phyloP scores from a whole-genome alignment of 2,329 filamentous ascomycete species.

The Aspergillus texensis region DNA sequence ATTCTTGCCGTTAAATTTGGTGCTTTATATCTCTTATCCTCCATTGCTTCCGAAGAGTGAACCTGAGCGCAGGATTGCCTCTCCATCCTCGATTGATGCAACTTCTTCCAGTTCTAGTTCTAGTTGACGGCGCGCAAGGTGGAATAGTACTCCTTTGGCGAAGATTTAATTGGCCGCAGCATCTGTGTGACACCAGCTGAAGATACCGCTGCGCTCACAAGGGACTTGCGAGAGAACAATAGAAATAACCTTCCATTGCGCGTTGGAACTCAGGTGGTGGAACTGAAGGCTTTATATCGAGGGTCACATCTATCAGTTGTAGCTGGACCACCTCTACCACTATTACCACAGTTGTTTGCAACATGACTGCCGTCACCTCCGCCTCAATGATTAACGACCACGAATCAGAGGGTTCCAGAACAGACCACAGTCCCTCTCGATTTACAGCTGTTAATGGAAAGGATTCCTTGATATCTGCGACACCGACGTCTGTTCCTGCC shows the following conservation, averaged over 20 bases:
- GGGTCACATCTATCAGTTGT: not conserved
- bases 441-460: constrained; percentile 52
- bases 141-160: not conserved
- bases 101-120: not conserved
- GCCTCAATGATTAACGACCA: constrained; percentile 37
- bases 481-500: constrained; percentile 15
- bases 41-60: not conserved
- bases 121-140: not conserved
- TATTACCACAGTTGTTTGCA: constrained; percentile 1
- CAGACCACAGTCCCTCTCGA: constrained; percentile 46
- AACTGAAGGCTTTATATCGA: not conserved
- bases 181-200: not conserved
- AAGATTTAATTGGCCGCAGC: not conserved
- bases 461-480: constrained; percentile 27
- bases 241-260: not conserved
- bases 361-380: constrained; percentile 41
- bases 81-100: not conserved
- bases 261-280: not conserved
- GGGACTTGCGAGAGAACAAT: not conserved
- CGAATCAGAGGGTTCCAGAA: constrained; percentile 34
- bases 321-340: not conserved
- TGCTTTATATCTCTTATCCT: not conserved
- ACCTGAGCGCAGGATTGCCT: not conserved
- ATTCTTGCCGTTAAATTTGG: not conserved
- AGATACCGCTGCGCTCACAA: not conserved